Percentiles rank a stretch among this genome's conserved stretches.
These are phyloP conservation scores for Nitzschia sp. DNA, from an alignment of 108 stramenopile genomes.

Conservation along the genomic window DNA sequence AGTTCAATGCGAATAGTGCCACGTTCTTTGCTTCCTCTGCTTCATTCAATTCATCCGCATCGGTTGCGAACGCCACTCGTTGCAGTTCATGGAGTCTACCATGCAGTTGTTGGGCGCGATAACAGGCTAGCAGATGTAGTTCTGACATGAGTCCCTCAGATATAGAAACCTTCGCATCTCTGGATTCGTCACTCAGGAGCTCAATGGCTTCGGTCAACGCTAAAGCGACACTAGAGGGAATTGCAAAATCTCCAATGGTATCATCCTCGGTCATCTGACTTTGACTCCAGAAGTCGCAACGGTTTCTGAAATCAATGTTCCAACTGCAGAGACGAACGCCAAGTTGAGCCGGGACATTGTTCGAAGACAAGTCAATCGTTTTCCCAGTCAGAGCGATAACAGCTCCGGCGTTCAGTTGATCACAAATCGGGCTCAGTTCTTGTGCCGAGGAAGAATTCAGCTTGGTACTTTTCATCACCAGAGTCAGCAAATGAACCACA, in stretches of 20 bases:
- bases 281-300: constrained; percentile 49
- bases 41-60: constrained; percentile 3
- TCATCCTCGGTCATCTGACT: constrained; percentile 5
- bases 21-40: constrained; percentile 28
- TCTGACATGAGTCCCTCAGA: constrained; percentile 4
- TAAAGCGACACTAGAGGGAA: constrained; percentile 8
- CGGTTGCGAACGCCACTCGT: constrained; percentile 20
- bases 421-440: constrained; percentile 29
- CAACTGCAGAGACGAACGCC: constrained; percentile 33
- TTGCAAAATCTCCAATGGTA: constrained; percentile 5
- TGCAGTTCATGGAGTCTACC: constrained; percentile 39
- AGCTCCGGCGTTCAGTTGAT: constrained; percentile 16
- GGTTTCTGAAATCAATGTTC: constrained; percentile 38
- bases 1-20: constrained; percentile 24
- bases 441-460: constrained; percentile 28
- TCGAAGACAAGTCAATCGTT: background rate
- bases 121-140: constrained; percentile 43
- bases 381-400: constrained; percentile 12
- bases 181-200: background rate
- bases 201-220: constrained; percentile 13
- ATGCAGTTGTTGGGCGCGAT: constrained; percentile 45
- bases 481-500: constrained; percentile 11
- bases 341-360: background rate
- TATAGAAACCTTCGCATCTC: background rate
- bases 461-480: constrained; percentile 28